Evolutionary conservation across 805 yeast genomes (phyloP).

Genomic region (Hanseniaspora taiwanica): DNA sequence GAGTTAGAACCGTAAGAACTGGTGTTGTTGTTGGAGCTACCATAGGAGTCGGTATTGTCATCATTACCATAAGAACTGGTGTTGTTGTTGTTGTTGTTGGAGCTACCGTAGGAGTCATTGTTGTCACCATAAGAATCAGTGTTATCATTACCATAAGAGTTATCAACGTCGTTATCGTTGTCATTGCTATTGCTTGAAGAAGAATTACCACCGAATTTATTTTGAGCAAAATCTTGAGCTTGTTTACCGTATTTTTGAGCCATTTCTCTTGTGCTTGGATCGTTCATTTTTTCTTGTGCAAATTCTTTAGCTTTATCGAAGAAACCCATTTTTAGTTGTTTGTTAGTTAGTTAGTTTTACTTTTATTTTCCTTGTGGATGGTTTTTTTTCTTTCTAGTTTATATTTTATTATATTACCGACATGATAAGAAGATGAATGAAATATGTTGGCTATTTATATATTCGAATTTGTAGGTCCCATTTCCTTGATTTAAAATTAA

Average conservation of each 20-base stretch:
- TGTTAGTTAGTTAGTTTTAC: neutral
- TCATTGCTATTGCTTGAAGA: conserved; percentile 16
- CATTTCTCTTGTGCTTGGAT: too few species aligned
- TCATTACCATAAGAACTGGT: conserved; percentile 23
- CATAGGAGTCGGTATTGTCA: too few species aligned
- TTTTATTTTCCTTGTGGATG: neutral
- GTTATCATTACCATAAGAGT: conserved; percentile 15
- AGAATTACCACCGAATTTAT: conserved; percentile 19
- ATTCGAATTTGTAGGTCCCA: too few species aligned
- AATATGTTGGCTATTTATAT: too few species aligned
- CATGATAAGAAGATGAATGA: too few species aligned
- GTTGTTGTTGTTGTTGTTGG: conserved; percentile 24
- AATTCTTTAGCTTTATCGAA: conserved; percentile 30
- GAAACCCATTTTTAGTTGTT: conserved; percentile 26
- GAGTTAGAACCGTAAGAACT: too few species aligned
- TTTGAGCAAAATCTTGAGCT: conserved; percentile 17
- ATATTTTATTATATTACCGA: neutral
- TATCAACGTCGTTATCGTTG: conserved; percentile 7
- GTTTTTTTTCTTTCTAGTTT: neutral
- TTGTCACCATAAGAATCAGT: conserved; percentile 9
- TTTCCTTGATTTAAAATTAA: too few species aligned
- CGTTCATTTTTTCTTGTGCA: conserved; percentile 13
- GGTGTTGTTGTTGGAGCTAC: too few species aligned
- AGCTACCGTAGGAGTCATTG: conserved; percentile 16
- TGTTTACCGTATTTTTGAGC: conserved; percentile 16